Percentiles rank a stretch among this genome's conserved stretches.
These are phyloP conservation scores for Cyclanthera cordifolia DNA, from an alignment of 306 rosid species.

Conservation along the genomic window DNA sequence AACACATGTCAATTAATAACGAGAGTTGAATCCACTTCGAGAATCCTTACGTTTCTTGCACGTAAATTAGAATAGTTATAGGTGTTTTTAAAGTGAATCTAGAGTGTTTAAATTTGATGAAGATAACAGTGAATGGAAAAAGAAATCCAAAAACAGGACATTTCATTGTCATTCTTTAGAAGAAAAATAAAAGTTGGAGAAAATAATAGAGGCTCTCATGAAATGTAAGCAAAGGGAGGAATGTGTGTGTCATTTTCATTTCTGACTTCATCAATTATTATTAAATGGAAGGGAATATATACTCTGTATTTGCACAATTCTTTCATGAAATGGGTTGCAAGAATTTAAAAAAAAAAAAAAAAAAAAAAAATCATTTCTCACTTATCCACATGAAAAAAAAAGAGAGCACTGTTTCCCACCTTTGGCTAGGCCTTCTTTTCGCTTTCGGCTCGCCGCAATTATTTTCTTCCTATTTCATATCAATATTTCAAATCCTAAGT, in stretches of 20 bases:
- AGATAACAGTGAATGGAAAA: slow-evolving; percentile 3
- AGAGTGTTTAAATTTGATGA: too few species aligned
- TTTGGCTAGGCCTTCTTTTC: too few species aligned
- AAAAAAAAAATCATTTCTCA: background rate
- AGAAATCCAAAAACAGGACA: background rate
- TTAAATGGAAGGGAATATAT: background rate
- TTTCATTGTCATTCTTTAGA: background rate
- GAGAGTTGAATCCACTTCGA: too few species aligned
- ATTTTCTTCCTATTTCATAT: too few species aligned
- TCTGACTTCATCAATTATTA: slow-evolving; percentile 1
- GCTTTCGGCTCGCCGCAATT: too few species aligned
- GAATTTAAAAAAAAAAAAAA: background rate
- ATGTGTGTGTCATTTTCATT: background rate
- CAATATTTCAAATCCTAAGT: too few species aligned
- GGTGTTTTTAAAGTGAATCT: too few species aligned
- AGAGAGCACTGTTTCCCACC: too few species aligned
- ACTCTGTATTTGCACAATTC: background rate
- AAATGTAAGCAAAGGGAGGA: background rate
- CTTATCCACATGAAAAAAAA: too few species aligned
- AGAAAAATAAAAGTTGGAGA: background rate
- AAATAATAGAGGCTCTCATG: background rate
- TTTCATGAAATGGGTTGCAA: background rate
- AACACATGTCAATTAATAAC: too few species aligned
- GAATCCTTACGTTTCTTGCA: too few species aligned
- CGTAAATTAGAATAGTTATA: too few species aligned